Evolutionary conservation across 495 filamentous ascomycete species (phyloP), one percentile per base, ranked within the genome.

Genomic region (Neurospora sp.): DNA sequence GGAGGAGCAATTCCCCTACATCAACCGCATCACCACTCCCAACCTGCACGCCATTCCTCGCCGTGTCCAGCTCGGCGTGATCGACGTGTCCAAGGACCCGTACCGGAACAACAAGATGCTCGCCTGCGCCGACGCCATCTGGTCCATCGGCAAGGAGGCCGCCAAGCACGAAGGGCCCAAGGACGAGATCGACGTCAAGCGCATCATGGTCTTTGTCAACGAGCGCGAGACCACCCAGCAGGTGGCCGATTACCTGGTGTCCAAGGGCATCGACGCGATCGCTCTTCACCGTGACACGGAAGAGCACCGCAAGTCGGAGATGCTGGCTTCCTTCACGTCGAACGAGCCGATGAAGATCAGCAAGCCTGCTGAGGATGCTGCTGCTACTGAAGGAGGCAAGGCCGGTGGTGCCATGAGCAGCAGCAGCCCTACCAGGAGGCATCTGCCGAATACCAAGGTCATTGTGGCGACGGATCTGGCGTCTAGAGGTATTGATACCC

Each of bases 151-250:
- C 74, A 94, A 93, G 81, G 88, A 92, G 13, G 90, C 89, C 13
- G 86, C 87, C 40, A 86, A 85, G 37, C 82, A 85, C 76, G 88
- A 88, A 69, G 82, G 28, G 1, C 76, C 81, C 10, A 74, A 74
- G 5, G 79, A 79, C 21, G 78, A 83, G 34, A 81, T 83, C n/a
- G 90, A 91, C 71, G 83, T 92, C 24, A 97, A 94, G 83, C 92
- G 92, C 71, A 91, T 98, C 77, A 88, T 99, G 74, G 95, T 99
- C 1, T 99, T 99, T 77, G 96, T 99, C 80, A 99, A 99, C 81
- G 93, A 98, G 85, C 91, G 96, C 38, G 95, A 98, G 78, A 92
- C 92, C 75, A 91, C 96, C 0, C 84, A 88, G 66, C 91, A 94
- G 78, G 86, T 99, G 0, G 90, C 94, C 19, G 81, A 92, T 10